A percentile compares a stretch with the other conserved stretches of the same genome.
Conservation (phyloP, 768 basidiomycete genomes). For the Clitopilus hobsonii region DNA sequence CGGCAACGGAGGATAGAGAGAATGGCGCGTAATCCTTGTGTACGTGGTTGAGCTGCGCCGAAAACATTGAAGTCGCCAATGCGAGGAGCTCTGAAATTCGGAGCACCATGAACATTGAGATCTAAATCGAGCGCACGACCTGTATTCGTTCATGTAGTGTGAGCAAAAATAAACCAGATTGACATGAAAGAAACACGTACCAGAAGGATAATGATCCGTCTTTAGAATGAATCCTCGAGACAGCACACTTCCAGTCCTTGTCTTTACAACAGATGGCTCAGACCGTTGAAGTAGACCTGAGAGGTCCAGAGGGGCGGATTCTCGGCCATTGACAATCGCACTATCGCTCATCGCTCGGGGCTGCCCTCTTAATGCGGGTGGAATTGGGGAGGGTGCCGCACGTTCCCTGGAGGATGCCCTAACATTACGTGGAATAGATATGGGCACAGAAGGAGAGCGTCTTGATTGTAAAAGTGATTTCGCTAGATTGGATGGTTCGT, state of each 20-base stretch:
- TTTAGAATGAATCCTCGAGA: slow-evolving; percentile 91
- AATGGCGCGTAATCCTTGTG: slow-evolving; percentile 87
- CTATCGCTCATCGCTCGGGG: slow-evolving; percentile 9
- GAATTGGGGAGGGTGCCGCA: slow-evolving; percentile 8
- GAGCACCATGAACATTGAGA: slow-evolving; percentile 89
- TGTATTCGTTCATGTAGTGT: slow-evolving; percentile 20
- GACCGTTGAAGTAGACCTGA: slow-evolving; percentile 61
- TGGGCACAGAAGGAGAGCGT: slow-evolving; percentile 12
- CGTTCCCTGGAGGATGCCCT: slow-evolving; percentile 10
- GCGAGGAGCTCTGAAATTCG: slow-evolving; percentile 87
- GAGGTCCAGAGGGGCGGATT: slow-evolving; percentile 39
- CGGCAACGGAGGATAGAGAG: slow-evolving; percentile 78
- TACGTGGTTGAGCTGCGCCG: slow-evolving; percentile 93
- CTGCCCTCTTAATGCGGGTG: slow-evolving; percentile 4
- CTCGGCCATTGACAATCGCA: slow-evolving; percentile 9
- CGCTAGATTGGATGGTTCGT: slow-evolving; percentile 2
- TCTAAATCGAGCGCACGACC: slow-evolving; percentile 89
- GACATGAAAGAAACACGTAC: slow-evolving; percentile 23
- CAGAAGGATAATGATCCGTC: slow-evolving; percentile 85
- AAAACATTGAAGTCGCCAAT: slow-evolving; percentile 84
- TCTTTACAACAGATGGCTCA: slow-evolving; percentile 74
- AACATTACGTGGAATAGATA: slow-evolving; percentile 11
- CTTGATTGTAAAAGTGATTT: slow-evolving; percentile 7
- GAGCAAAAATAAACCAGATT: slow-evolving; percentile 3
- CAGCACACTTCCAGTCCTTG: slow-evolving; percentile 77